Evolutionary conservation across 306 rosid genomes (phyloP), one percentile per base, ranked within the genome.

Genomic region (Rubus parviflorus): DNA sequence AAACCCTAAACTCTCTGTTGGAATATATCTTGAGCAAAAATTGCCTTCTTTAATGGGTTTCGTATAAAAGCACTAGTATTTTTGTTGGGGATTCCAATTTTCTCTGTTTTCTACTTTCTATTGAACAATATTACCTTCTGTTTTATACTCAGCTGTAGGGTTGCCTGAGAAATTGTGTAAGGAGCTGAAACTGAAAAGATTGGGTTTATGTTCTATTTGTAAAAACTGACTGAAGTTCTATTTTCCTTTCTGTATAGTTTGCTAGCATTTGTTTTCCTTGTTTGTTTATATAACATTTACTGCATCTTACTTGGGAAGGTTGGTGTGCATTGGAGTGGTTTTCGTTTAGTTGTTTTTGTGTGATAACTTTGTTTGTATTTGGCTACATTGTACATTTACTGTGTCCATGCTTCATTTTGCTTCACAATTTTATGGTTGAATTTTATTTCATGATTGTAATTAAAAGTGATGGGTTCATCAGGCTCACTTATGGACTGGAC

Each of bases 401-500:
- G 19, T 57, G 30, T 71, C 35, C 20, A 20, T 23, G 45, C 19
- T 40, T 17, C 41, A 14, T 9, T 72, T 65, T 72, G 76, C 73
- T n/a, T 45, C 47, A 37, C 35, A 46, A 38, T 25, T 54, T 52
- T 14, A 23, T 77, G 49, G 64, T 42, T 75, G 45, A 72, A 20
- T 82, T 79, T 4, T 57, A 40, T 25, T 60, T 41, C 14, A 8
- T 81, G 43, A 3, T 68, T 79, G 30, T 85, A 66, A 60, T 76
- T 35, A 38, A 67, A 73, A 20, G 35, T 77, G 64, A 49, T 75
- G 72, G 84, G 58, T 38, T 82, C 71, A 54, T 41, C 88, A 95
- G 98, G 93, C 97, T 95, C 70, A 95, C 93, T 72, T 92, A 89
- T 83, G 98, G 97, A 74, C 85, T 95, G 81, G 98, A 95, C 81